Percentiles rank a stretch among this genome's conserved stretches.
phyloP scores from a whole-genome alignment of 768 basidiomycete species.

The Dacryopinax spathularia region DNA sequence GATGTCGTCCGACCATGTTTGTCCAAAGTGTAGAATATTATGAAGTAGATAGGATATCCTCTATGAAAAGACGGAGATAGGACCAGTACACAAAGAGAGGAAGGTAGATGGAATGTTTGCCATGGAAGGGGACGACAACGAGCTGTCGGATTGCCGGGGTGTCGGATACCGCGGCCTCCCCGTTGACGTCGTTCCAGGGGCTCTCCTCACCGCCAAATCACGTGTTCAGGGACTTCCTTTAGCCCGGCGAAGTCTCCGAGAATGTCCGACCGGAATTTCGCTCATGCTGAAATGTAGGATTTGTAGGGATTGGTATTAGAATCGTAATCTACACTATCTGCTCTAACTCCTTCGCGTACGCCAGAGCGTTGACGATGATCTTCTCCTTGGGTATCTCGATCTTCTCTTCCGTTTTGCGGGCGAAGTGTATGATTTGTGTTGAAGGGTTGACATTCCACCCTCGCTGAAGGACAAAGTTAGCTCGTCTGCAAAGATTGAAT shows the following conservation, averaged over 20 bases:
- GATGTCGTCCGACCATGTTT: background rate
- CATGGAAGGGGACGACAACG: background rate
- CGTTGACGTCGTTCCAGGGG: background rate
- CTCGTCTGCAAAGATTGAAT: background rate
- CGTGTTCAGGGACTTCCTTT: conserved; percentile 3
- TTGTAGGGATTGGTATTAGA: conserved; percentile 25
- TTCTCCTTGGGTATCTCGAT: conserved; percentile 75
- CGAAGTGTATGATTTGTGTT: conserved; percentile 57
- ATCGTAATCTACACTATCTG: conserved; percentile 55
- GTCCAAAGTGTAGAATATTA: background rate
- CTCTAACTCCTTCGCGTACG: conserved; percentile 76
- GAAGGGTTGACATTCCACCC: conserved; percentile 72
- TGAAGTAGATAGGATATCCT: background rate
- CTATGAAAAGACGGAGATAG: background rate
- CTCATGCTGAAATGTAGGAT: background rate
- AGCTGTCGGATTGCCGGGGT: too few species aligned
- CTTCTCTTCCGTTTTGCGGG: conserved; percentile 65
- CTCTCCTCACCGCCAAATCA: background rate
- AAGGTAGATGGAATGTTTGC: background rate
- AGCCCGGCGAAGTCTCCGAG: background rate
- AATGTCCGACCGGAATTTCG: background rate
- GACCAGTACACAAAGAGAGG: background rate
- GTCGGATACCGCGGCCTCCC: background rate
- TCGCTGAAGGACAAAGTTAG: conserved; percentile 36
- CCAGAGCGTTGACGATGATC: conserved; percentile 60